phyloP scores from a whole-genome alignment of 2,329 filamentous ascomycete species.

The Rhynchosporium graminicola region DNA sequence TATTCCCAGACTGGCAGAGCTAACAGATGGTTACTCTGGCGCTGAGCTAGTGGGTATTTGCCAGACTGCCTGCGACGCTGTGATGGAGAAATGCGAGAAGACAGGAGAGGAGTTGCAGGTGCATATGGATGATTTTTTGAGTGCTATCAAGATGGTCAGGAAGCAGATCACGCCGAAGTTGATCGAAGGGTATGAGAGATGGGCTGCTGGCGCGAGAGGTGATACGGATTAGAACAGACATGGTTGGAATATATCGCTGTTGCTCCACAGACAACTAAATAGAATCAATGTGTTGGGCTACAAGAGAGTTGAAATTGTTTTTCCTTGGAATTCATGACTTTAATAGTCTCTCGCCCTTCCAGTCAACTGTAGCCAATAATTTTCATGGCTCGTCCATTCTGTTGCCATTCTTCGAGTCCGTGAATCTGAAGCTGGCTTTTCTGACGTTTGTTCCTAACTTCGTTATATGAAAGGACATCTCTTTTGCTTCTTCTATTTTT shows the following conservation, averaged over 20 bases:
- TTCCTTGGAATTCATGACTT: too few relatives aligned
- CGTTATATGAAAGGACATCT: too few relatives aligned
- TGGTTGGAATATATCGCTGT: background rate
- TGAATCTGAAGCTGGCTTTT: too few relatives aligned
- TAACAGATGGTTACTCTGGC: conserved; percentile 78
- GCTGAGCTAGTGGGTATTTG: conserved; percentile 74
- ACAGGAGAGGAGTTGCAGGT: conserved; percentile 43
- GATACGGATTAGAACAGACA: conserved; percentile 22
- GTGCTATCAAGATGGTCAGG: conserved; percentile 49
- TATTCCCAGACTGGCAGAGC: conserved; percentile 59
- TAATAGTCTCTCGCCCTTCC: too few relatives aligned
- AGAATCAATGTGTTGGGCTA: background rate
- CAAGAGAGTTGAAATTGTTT: background rate
- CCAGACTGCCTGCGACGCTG: conserved; percentile 51
- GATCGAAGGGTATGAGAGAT: conserved; percentile 59
- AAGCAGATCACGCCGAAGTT: conserved; percentile 61
- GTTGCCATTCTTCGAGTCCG: too few relatives aligned
- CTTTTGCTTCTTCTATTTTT: too few relatives aligned
- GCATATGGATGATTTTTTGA: conserved; percentile 48
- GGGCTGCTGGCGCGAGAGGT: conserved; percentile 44
- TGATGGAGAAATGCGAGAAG: conserved; percentile 53
- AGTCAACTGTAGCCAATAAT: too few relatives aligned
- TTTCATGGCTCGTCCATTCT: too few relatives aligned
- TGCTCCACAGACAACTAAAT: background rate
- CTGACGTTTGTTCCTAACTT: too few relatives aligned